phyloP scores from a whole-genome alignment of 1,139 yeast species.

The Yamadazyma kanchanaburiensis region DNA sequence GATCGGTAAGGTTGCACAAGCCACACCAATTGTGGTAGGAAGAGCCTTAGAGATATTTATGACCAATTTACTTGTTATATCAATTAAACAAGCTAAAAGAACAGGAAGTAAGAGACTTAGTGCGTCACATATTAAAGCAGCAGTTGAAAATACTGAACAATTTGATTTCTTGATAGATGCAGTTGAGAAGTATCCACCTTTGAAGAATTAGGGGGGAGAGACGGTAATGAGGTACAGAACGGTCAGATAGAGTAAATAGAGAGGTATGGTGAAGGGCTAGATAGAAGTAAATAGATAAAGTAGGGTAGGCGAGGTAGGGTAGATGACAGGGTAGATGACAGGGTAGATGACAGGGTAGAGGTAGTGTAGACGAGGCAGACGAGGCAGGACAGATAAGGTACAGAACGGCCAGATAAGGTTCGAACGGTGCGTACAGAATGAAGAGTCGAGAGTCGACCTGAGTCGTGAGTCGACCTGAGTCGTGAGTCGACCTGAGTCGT shows the following conservation, averaged over 20 bases:
- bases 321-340: no score
- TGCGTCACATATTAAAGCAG: conserved; percentile 79
- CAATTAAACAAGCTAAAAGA: conserved; percentile 72
- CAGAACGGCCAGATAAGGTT: no score
- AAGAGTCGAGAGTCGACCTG: no score
- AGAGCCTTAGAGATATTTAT: conserved; percentile 89
- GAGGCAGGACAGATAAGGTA: no score
- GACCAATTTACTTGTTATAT: conserved; percentile 83
- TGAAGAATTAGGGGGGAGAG: conserved; percentile 23
- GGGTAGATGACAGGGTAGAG: no score
- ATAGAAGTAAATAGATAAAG: no score
- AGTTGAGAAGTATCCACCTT: conserved; percentile 56
- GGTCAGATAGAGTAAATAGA: not conserved
- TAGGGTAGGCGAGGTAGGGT: no score
- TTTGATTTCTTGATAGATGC: conserved; percentile 86
- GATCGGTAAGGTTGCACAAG: conserved; percentile 97
- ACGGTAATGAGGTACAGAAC: not conserved
- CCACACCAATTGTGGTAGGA: conserved; percentile 95
- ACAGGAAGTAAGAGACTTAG: conserved; percentile 79
- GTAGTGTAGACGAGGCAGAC: no score
- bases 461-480: no score
- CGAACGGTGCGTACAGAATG: no score
- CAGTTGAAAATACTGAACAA: conserved; percentile 82
- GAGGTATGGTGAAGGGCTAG: not conserved
- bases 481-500: no score